Percentiles rank a stretch among this genome's conserved stretches.
Conservation (phyloP, 73 alveolate species). For the Urostyla sp. region DNA sequence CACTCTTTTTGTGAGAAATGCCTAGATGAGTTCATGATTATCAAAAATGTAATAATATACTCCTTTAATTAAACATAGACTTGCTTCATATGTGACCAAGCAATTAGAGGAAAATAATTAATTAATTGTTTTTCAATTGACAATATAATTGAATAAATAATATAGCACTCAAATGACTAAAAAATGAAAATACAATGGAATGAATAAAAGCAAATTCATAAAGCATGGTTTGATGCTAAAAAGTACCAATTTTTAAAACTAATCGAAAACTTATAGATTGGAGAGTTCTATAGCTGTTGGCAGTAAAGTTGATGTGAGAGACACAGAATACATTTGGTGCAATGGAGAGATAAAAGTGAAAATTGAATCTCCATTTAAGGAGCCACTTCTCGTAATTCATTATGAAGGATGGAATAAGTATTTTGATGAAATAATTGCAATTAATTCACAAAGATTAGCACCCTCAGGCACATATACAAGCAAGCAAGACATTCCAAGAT, state of each 20-base stretch:
- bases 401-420: conserved; percentile 76
- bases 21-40: conserved; percentile 65
- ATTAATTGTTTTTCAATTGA: conserved; percentile 56
- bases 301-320: conserved; percentile 76
- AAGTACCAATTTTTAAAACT: background rate
- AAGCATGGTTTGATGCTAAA: conserved; percentile 44
- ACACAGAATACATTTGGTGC: conserved; percentile 78
- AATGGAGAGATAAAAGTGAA: conserved; percentile 59
- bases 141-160: conserved; percentile 40
- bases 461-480: conserved; percentile 72
- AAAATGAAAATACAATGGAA: conserved; percentile 20
- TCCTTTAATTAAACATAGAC: background rate
- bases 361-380: conserved; percentile 18
- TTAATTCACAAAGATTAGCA: conserved; percentile 73
- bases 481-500: conserved; percentile 74
- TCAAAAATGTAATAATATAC: conserved; percentile 18
- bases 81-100: conserved; percentile 72
- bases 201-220: conserved; percentile 11
- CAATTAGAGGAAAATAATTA: conserved; percentile 27
- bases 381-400: conserved; percentile 46
- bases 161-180: conserved; percentile 19
- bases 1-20: conserved; percentile 81
- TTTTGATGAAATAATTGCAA: conserved; percentile 77
- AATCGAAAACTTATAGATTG: background rate
- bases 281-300: conserved; percentile 46